phyloP scores from a whole-genome alignment of 106 monocot species.

The Apostasia shenzhenica region DNA sequence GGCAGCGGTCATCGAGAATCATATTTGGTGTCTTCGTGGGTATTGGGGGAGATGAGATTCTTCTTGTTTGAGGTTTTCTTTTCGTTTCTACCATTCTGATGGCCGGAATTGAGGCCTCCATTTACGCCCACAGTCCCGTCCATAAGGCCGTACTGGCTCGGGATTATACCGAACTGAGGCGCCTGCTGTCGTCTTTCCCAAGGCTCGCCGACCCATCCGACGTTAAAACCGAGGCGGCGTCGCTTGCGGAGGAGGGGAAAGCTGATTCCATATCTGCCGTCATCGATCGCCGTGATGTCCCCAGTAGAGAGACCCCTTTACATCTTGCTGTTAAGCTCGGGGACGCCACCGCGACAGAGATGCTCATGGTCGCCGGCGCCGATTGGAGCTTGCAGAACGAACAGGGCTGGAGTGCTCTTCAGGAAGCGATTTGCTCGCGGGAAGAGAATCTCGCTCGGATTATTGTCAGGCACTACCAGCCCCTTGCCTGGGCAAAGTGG shows the following conservation, averaged over 20 bases:
- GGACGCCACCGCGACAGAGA: constrained; percentile 50
- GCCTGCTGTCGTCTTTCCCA: constrained; percentile 42
- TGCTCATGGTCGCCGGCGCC: constrained; percentile 79
- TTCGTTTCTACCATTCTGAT: neutral
- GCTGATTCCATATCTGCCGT: constrained; percentile 59
- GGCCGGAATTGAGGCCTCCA: constrained; percentile 48
- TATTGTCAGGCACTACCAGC: constrained; percentile 76
- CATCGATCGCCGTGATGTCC: constrained; percentile 79
- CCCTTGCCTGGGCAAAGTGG: constrained; percentile 88
- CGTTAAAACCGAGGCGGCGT: constrained; percentile 64
- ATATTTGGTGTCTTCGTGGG: neutral
- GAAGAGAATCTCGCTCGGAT: constrained; percentile 69
- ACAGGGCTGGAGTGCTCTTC: constrained; percentile 81
- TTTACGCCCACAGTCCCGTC: constrained; percentile 71
- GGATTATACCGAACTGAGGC: constrained; percentile 39
- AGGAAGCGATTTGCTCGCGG: constrained; percentile 74
- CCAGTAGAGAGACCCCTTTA: constrained; percentile 67
- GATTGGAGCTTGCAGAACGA: constrained; percentile 95
- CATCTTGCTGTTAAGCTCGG: constrained; percentile 67
- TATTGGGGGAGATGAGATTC: neutral
- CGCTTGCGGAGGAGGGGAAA: constrained; percentile 59
- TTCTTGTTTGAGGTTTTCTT: constrained; percentile 9
- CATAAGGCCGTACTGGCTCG: constrained; percentile 53
- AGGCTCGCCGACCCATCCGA: constrained; percentile 30
- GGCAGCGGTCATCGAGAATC: neutral